Conservation (phyloP, 495 filamentous ascomycete genomes). For the Parachaetomium inaequale region DNA sequence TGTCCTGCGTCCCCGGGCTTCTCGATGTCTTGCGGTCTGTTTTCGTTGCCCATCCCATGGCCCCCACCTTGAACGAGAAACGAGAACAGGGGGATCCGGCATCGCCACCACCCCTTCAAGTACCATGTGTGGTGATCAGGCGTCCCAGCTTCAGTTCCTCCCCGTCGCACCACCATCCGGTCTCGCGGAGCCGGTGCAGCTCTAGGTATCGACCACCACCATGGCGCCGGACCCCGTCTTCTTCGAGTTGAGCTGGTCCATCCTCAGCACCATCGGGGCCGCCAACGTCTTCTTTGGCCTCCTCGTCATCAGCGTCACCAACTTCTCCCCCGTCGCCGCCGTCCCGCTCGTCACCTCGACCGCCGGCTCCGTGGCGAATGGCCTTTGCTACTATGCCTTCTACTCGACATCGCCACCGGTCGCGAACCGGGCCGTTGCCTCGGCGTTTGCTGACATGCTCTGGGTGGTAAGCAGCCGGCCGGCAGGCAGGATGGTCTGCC, state of each 20-base stretch:
- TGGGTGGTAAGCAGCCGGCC: conserved; percentile 31
- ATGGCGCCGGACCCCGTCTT: conserved; percentile 16
- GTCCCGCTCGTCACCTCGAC: conserved; percentile 34
- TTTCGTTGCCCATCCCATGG: no score
- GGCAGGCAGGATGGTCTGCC: no score
- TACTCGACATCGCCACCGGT: conserved; percentile 27
- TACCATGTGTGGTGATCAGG: no score
- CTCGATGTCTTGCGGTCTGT: no score
- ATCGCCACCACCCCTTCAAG: no score
- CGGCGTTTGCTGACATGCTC: conserved; percentile 32
- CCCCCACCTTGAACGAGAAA: no score
- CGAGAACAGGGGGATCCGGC: no score
- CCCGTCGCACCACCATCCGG: no score
- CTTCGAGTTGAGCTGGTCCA: conserved; percentile 40
- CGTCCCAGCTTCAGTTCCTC: no score
- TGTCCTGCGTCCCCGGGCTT: no score
- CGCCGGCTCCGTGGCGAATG: conserved; percentile 34
- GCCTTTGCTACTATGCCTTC: conserved; percentile 38
- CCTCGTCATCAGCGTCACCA: conserved; percentile 30
- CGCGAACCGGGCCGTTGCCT: conserved; percentile 23
- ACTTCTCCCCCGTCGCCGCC: conserved; percentile 26
- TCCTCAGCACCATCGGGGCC: conserved; percentile 36
- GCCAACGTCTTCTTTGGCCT: conserved; percentile 31
- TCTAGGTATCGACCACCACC: no score
- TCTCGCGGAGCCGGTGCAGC: no score